A percentile compares a stretch with the other conserved stretches of the same genome.
These are phyloP conservation scores for Globisporangium spinosum DNA, from an alignment of 352 stramenopile genomes.

Conservation along the genomic window DNA sequence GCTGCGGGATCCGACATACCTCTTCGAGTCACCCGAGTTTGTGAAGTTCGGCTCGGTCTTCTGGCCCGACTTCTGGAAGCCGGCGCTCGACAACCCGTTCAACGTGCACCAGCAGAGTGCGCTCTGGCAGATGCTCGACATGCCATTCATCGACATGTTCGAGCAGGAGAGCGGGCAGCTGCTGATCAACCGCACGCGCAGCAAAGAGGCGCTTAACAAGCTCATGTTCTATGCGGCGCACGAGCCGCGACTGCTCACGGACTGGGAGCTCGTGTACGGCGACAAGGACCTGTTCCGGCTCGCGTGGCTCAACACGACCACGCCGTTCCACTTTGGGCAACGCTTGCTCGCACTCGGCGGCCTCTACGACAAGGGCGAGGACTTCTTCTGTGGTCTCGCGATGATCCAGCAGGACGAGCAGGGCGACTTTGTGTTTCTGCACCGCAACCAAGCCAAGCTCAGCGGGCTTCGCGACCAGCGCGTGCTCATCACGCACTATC, in stretches of 20 bases:
- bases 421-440: slow-evolving; percentile 16
- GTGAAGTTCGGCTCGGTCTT: slow-evolving; percentile 25
- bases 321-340: slow-evolving; percentile 46
- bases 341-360: slow-evolving; percentile 40
- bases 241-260: slow-evolving; percentile 30
- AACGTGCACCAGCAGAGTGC: slow-evolving; percentile 27
- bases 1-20: slow-evolving; percentile 25
- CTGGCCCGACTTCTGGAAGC: slow-evolving; percentile 36
- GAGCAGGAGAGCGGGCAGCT: slow-evolving; percentile 38
- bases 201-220: slow-evolving; percentile 17
- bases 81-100: slow-evolving; percentile 23
- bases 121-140: slow-evolving; percentile 29
- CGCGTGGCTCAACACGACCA: slow-evolving; percentile 48
- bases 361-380: slow-evolving; percentile 26
- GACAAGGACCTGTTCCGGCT: slow-evolving; percentile 67
- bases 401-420: slow-evolving; percentile 16
- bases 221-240: slow-evolving; percentile 49
- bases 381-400: slow-evolving; percentile 43
- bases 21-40: slow-evolving; percentile 25
- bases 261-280: slow-evolving; percentile 35
- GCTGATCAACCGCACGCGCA: slow-evolving; percentile 24
- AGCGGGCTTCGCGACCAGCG: slow-evolving; percentile 37
- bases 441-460: slow-evolving; percentile 16
- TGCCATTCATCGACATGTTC: slow-evolving; percentile 35
- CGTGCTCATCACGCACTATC: slow-evolving; percentile 51